phyloP scores from a whole-genome alignment of 495 filamentous ascomycete genomes.

The Daldinia concentrica region DNA sequence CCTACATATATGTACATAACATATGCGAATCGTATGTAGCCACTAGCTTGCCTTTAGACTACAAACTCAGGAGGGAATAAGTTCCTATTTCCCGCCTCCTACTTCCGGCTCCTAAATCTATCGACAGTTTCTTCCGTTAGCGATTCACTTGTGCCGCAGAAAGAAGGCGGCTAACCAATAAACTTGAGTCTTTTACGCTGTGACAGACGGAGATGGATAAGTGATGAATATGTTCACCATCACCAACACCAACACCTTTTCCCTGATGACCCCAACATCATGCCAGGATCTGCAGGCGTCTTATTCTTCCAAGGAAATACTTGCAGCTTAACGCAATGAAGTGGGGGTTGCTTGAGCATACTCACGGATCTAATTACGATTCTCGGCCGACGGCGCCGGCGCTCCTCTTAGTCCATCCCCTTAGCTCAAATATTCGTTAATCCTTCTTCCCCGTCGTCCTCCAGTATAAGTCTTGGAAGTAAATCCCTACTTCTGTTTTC shows the following conservation, averaged over 20 bases:
- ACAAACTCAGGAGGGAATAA: background rate
- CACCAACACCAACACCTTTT: slow-evolving; percentile 17
- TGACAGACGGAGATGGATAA: background rate
- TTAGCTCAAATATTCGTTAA: slow-evolving; percentile 5
- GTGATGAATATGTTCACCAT: slow-evolving; percentile 13
- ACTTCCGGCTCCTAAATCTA: background rate
- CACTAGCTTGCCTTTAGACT: background rate
- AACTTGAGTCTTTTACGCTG: slow-evolving; percentile 1
- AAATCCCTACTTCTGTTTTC: slow-evolving; percentile 14
- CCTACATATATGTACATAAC: background rate
- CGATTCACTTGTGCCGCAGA: slow-evolving; percentile 4
- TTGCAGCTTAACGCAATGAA: slow-evolving; percentile 28
- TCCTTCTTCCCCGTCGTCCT: background rate
- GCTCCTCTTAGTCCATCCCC: background rate
- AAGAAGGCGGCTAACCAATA: slow-evolving; percentile 4
- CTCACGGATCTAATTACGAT: slow-evolving; percentile 15
- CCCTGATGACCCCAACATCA: slow-evolving; percentile 32
- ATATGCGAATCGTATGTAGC: background rate
- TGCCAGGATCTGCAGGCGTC: slow-evolving; percentile 30
- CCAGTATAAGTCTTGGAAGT: slow-evolving; percentile 9
- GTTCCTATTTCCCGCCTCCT: background rate
- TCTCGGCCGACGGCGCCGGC: slow-evolving; percentile 30
- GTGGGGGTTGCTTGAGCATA: slow-evolving; percentile 25
- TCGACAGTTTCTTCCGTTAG: background rate
- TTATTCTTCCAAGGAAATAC: slow-evolving; percentile 36